Conservation (phyloP, 306 rosid species). For the Vigna reflexopilosa region DNA sequence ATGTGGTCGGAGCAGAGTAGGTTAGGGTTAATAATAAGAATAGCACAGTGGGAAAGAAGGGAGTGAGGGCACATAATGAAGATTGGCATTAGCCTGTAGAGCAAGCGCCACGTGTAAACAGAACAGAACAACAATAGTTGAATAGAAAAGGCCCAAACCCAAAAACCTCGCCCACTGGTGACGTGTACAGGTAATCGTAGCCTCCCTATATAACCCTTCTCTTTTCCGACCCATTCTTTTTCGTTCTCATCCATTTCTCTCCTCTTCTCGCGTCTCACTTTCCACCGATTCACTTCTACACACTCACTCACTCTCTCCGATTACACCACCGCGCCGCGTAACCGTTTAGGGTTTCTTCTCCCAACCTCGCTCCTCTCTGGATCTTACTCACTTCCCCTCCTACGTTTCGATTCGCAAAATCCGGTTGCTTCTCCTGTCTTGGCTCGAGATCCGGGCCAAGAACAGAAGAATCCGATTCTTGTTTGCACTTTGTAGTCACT, state of each 20-base stretch:
- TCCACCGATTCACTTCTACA: slow-evolving; percentile 43
- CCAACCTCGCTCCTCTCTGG: not conserved
- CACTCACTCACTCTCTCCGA: slow-evolving; percentile 33
- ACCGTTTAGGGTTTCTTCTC: slow-evolving; percentile 37
- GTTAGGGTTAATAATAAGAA: slow-evolving; percentile 16
- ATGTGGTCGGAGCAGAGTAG: not conserved
- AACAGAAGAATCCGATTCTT: slow-evolving; percentile 59
- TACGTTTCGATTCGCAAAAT: slow-evolving; percentile 41
- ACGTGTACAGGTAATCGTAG: slow-evolving; percentile 72
- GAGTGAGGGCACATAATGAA: slow-evolving; percentile 5
- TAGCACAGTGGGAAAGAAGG: not conserved
- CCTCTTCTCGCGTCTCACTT: slow-evolving; percentile 30
- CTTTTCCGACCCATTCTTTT: not conserved
- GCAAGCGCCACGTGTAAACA: slow-evolving; percentile 39
- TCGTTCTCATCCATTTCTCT: slow-evolving; percentile 70
- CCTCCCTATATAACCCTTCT: slow-evolving; percentile 72
- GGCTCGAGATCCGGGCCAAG: slow-evolving; percentile 99
- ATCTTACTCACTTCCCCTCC: slow-evolving; percentile 5
- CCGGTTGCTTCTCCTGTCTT: slow-evolving; percentile 68
- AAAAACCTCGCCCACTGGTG: slow-evolving; percentile 53
- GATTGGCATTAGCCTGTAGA: slow-evolving; percentile 36
- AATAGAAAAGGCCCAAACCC: slow-evolving; percentile 51
- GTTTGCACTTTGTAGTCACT: slow-evolving; percentile 44
- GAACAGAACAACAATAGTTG: not conserved
- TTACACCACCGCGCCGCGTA: not conserved